Base-by-base conservation (phyloP, 2,329 filamentous ascomycete genomes). In the Aspergillus eucalypticola region DNA sequence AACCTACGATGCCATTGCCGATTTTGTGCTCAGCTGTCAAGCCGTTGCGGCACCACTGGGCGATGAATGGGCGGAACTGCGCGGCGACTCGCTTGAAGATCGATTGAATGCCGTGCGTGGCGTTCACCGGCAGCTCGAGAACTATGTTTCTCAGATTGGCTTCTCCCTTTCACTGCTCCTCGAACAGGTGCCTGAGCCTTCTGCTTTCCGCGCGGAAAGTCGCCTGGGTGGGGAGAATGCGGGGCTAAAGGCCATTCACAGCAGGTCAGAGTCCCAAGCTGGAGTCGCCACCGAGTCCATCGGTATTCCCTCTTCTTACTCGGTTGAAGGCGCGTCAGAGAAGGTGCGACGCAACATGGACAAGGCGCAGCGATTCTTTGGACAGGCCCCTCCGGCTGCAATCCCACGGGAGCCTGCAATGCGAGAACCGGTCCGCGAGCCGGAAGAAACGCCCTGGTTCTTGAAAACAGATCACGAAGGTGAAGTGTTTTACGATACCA, bases 1-100 rank as follows among this genome's bases (percentile, higher is more conserved):
- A 67, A 82, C 96, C 17, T 98, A 98, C 76, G 95, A 98, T 75
- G 90, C 92, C 60, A 90, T 96, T 58, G 93, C 92, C 8, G 95
- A 98, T 73, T 84, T 99, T 27, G 79, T 98, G 3, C 79, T 96
- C 53, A 88, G 89, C 60, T 97, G 93, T 70, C 95, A 99, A 76
- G 88, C 90, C 23, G 90, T 98, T n/a, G 91, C 92, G 5, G 91
- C 91, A 8, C 95, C 95, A 5, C 78, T 99, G 46, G 91, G 90
- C 8, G 95, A 99, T 73, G 95, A 99, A 77, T 99, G 95, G 95
- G 87, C 93, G 3, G 92, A 96, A 73, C 83, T 93, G n/a, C 88
- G 92, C 46, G 92, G 92, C 1, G 92, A 96, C 73, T 90, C 93
- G 7, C 81, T 99, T 29, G 94, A 97, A 71, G 91, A 91, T 66